A percentile compares a stretch with the other conserved stretches of the same genome.
Conservation (phyloP, 257 asterid species). For the Buddleja alternifolia region DNA sequence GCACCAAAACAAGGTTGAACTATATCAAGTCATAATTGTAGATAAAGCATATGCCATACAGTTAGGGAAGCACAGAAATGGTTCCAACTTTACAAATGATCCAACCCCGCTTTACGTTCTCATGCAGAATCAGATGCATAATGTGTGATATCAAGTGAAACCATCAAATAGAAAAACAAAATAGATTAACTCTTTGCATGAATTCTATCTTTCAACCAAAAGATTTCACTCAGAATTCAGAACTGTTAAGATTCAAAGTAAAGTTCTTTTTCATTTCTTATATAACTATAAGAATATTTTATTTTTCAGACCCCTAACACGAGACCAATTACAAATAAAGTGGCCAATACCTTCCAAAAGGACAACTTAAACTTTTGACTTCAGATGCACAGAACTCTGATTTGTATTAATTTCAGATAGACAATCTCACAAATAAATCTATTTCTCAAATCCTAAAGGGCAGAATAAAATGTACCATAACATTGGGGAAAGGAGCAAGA, state of each 20-base stretch:
- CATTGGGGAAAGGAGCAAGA: slow-evolving; percentile 50
- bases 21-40: neutral
- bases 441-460: neutral
- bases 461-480: slow-evolving; percentile 43
- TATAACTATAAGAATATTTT: neutral
- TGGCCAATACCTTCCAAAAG: neutral
- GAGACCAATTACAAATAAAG: too few species aligned
- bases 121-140: neutral
- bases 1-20: neutral
- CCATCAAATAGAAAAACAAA: neutral
- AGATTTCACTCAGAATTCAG: neutral
- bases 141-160: neutral
- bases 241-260: neutral
- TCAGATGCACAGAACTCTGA: neutral
- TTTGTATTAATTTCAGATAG: neutral
- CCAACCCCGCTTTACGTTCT: neutral
- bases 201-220: neutral
- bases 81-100: neutral
- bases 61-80: neutral
- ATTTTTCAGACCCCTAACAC: slow-evolving; percentile 1
- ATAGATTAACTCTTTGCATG: neutral
- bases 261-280: neutral
- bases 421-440: slow-evolving; percentile 2
- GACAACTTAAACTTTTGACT: slow-evolving; percentile 19
- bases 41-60: too few species aligned